phyloP scores from a whole-genome alignment of 1,139 yeast genomes.

The Taphrina wiesneri region DNA sequence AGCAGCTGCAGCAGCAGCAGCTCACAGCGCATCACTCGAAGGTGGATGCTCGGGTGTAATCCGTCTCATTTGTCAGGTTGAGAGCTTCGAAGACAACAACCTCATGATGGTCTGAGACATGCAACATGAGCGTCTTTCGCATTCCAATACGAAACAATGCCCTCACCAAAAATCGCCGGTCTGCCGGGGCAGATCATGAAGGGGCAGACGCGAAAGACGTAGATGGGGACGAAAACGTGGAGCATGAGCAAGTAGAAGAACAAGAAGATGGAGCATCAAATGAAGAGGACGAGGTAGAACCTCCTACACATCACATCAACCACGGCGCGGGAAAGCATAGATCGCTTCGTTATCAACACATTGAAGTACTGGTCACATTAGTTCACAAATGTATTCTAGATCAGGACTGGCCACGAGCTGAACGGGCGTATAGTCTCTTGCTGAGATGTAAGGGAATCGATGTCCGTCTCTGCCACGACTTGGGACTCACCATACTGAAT shows the following conservation, averaged over 20 bases:
- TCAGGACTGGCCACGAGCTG: conserved; percentile 16
- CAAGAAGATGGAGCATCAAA: background rate
- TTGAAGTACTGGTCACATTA: conserved; percentile 29
- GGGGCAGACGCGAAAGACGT: background rate
- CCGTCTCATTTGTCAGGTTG: too few species aligned
- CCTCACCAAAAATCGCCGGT: background rate
- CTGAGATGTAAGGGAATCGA: conserved; percentile 26
- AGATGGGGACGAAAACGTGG: background rate
- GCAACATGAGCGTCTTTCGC: conserved; percentile 4
- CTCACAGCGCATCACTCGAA: background rate
- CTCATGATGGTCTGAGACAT: background rate
- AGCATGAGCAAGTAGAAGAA: background rate
- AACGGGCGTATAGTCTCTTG: conserved; percentile 27
- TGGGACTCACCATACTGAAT: conserved; percentile 34
- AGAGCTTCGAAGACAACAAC: too few species aligned
- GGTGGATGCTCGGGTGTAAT: too few species aligned
- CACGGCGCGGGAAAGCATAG: conserved; percentile 1
- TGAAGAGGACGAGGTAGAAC: background rate
- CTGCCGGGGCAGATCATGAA: too few species aligned
- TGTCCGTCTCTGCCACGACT: conserved; percentile 32
- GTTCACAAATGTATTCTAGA: conserved; percentile 29
- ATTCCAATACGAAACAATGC: background rate
- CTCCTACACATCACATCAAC: background rate
- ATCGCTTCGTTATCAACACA: conserved; percentile 20
- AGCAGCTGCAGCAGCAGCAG: too few species aligned